phyloP scores from a whole-genome alignment of 345 rosid species.

The Brassica rapa region DNA sequence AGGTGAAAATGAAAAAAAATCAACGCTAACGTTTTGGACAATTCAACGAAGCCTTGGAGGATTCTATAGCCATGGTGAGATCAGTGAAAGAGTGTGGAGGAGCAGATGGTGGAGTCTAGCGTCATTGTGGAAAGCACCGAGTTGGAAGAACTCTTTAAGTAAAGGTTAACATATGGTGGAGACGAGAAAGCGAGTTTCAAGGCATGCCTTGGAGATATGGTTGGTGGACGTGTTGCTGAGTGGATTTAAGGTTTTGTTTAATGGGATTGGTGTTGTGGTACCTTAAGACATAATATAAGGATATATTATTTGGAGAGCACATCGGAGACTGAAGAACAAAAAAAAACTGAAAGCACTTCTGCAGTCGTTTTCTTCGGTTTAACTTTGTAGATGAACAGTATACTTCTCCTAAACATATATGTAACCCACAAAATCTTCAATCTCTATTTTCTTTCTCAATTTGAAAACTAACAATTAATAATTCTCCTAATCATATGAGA shows the following conservation, averaged over 20 bases:
- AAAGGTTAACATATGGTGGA: constrained; percentile 31
- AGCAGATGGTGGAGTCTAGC: constrained; percentile 25
- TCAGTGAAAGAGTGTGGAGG: too few species aligned
- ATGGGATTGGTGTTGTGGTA: not conserved
- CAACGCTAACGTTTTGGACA: too few species aligned
- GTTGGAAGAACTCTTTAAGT: constrained; percentile 46
- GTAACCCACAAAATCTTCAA: not conserved
- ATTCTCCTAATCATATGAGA: not conserved
- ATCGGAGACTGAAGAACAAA: not conserved
- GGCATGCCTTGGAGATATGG: constrained; percentile 71
- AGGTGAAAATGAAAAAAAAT: too few species aligned
- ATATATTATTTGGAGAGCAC: not conserved
- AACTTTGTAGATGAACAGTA: not conserved
- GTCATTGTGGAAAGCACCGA: constrained; percentile 52
- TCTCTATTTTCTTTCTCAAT: not conserved
- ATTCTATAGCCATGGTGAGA: too few species aligned
- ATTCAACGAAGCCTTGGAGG: too few species aligned
- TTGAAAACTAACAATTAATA: not conserved
- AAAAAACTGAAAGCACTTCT: not conserved
- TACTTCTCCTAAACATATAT: not conserved
- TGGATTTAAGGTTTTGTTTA: constrained; percentile 5
- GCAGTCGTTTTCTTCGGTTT: not conserved
- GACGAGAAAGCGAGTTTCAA: constrained; percentile 68
- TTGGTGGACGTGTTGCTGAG: constrained; percentile 31
- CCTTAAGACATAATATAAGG: not conserved